Percentiles rank a stretch among this genome's conserved stretches.
Conservation (phyloP, 2,329 filamentous ascomycete genomes). For the Mariannaea elegans region DNA sequence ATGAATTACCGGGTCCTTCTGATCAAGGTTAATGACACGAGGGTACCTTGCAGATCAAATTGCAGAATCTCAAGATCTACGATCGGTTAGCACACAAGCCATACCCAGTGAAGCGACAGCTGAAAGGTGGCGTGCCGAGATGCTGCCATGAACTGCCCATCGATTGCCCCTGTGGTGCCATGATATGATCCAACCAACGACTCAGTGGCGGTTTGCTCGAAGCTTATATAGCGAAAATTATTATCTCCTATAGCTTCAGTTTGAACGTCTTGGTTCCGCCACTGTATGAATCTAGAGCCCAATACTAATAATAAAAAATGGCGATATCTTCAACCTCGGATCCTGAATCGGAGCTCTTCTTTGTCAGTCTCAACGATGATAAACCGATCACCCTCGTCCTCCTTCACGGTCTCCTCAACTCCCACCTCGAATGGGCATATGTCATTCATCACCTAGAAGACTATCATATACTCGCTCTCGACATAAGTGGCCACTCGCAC, state of each 20-base stretch:
- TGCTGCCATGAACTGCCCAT: conserved; percentile 6
- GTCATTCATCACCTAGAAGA: conserved; percentile 46
- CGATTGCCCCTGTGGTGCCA: not conserved
- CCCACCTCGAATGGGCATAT: conserved; percentile 45
- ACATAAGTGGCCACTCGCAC: conserved; percentile 51
- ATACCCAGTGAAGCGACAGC: not conserved
- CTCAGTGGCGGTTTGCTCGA: not conserved
- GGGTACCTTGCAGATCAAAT: not conserved
- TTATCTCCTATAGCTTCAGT: too few relatives aligned
- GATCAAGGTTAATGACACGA: not conserved
- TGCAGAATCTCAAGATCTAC: not conserved
- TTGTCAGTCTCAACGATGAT: conserved; percentile 41
- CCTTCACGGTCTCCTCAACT: conserved; percentile 45
- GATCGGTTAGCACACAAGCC: not conserved
- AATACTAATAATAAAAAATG: not conserved
- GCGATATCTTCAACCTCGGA: conserved; percentile 11
- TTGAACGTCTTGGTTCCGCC: not conserved
- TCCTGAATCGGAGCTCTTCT: conserved; percentile 37
- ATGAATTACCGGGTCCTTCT: too few relatives aligned
- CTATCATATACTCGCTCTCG: conserved; percentile 51
- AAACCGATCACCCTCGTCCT: conserved; percentile 43
- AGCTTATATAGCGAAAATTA: too few relatives aligned
- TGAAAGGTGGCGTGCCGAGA: conserved; percentile 2
- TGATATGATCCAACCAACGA: not conserved
- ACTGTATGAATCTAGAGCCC: too few relatives aligned